A percentile compares a stretch with the other conserved stretches of the same genome.
Conservation (phyloP, 2,329 filamentous ascomycete genomes). For the Exophiala bonariae region DNA sequence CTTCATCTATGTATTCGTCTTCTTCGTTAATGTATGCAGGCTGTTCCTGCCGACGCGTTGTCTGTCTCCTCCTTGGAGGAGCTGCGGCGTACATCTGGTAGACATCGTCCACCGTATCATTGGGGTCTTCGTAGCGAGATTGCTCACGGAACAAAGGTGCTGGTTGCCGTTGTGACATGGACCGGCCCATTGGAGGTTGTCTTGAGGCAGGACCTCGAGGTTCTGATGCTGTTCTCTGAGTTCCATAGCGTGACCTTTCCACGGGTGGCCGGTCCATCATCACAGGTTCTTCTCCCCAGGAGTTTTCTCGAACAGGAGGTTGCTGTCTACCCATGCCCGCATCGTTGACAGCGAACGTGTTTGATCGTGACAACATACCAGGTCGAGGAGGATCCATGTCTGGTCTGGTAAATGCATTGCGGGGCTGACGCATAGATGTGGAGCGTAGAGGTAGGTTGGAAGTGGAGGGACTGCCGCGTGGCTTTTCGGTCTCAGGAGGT, state of each 20-base stretch:
- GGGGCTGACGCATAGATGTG: constrained; percentile 47
- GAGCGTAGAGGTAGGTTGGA: constrained; percentile 45
- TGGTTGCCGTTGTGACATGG: constrained; percentile 26
- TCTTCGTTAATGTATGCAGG: constrained; percentile 71
- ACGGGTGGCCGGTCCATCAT: constrained; percentile 20
- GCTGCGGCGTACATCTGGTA: constrained; percentile 34
- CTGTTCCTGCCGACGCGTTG: constrained; percentile 33
- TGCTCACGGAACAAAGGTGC: constrained; percentile 34
- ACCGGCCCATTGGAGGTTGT: constrained; percentile 31
- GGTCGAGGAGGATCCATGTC: constrained; percentile 18
- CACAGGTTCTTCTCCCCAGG: constrained; percentile 15
- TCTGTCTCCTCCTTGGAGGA: constrained; percentile 19
- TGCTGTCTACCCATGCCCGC: constrained; percentile 33
- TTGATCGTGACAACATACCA: constrained; percentile 20
- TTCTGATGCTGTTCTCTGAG: constrained; percentile 53
- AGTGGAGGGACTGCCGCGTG: constrained; percentile 24
- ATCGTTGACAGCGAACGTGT: constrained; percentile 21
- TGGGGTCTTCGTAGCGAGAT: constrained; percentile 35
- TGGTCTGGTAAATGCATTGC: constrained; percentile 26
- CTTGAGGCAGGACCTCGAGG: constrained; percentile 42
- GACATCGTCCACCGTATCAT: constrained; percentile 44
- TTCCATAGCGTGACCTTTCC: constrained; percentile 39
- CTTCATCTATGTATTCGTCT: constrained; percentile 69
- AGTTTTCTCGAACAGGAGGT: constrained; percentile 34
- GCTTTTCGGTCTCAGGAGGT: constrained; percentile 82